These are phyloP conservation scores for Nitzschia sp. DNA, from an alignment of 108 stramenopile species.

Conservation along the genomic window DNA sequence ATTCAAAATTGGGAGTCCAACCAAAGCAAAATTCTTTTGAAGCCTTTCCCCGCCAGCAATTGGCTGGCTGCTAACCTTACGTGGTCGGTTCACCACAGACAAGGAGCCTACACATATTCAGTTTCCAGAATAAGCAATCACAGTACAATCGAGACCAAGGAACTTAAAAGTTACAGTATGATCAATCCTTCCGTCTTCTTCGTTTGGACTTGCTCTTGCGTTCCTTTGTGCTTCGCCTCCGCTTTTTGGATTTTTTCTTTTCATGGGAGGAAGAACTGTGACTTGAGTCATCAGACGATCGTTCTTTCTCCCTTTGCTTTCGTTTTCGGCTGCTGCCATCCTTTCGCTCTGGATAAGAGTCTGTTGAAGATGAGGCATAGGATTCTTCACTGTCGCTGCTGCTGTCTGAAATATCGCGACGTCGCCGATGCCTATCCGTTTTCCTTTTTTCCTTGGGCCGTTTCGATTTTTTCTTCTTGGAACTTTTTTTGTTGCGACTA, in stretches of 20 bases:
- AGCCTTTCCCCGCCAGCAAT: too few species aligned
- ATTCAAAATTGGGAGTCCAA: too few species aligned
- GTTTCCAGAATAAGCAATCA: too few species aligned
- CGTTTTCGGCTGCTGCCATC: not conserved
- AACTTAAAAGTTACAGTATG: too few species aligned
- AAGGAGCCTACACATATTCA: too few species aligned
- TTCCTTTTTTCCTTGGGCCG: not conserved
- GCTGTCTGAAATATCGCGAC: too few species aligned
- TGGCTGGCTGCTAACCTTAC: too few species aligned
- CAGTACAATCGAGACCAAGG: too few species aligned
- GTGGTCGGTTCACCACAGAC: too few species aligned
- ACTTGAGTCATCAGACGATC: not conserved
- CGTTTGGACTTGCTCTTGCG: not conserved
- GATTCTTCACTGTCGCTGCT: not conserved
- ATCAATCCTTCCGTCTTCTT: not conserved
- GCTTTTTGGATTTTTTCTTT: not conserved
- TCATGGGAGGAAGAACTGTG: not conserved
- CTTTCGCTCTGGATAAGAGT: too few species aligned
- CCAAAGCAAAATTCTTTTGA: too few species aligned
- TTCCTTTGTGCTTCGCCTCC: not conserved
- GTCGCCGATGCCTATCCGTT: not conserved
- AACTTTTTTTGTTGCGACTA: conserved; percentile 1
- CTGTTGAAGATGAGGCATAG: too few species aligned
- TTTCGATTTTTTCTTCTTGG: conserved; percentile 4
- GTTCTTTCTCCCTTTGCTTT: not conserved